Evolutionary conservation across 148 eudicot genomes (phyloP).

Genomic region (Arctostaphylos glauca): DNA sequence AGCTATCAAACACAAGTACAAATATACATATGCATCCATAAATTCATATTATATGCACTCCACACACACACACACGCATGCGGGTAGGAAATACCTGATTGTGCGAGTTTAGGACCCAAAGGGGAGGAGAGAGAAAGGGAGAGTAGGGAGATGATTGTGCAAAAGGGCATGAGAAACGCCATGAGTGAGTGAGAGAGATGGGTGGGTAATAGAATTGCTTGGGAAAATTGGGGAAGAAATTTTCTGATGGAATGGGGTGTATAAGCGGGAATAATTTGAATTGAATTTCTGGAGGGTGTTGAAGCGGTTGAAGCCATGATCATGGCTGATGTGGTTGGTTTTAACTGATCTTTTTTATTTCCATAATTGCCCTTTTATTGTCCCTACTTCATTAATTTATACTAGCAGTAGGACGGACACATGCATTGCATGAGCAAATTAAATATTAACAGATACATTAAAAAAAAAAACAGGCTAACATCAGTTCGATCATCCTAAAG

Average conservation of each 20-base stretch:
- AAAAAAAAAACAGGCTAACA: too few relatives aligned
- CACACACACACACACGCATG: too few relatives aligned
- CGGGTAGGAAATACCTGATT: slow-evolving; percentile 2
- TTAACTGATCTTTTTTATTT: neutral
- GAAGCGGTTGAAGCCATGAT: neutral
- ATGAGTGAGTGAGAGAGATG: neutral
- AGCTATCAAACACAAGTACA: neutral
- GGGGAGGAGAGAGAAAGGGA: slow-evolving; percentile 1
- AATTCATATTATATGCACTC: neutral
- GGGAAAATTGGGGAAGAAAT: neutral
- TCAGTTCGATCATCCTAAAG: too few relatives aligned
- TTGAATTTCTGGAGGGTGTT: neutral
- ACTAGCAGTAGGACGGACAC: too few relatives aligned
- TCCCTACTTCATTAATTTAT: too few relatives aligned
- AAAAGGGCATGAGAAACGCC: slow-evolving; percentile 5
- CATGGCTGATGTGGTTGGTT: neutral
- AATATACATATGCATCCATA: neutral
- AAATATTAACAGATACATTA: too few relatives aligned
- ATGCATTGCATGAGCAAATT: too few relatives aligned
- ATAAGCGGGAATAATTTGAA: slow-evolving; percentile 8
- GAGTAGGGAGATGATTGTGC: neutral
- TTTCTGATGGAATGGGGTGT: neutral
- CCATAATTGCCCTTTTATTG: neutral
- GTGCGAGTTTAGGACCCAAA: neutral
- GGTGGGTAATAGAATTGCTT: neutral